Evolutionary conservation across 768 basidiomycete genomes (phyloP).

Genomic region (Coprinopsis marcescibilis): DNA sequence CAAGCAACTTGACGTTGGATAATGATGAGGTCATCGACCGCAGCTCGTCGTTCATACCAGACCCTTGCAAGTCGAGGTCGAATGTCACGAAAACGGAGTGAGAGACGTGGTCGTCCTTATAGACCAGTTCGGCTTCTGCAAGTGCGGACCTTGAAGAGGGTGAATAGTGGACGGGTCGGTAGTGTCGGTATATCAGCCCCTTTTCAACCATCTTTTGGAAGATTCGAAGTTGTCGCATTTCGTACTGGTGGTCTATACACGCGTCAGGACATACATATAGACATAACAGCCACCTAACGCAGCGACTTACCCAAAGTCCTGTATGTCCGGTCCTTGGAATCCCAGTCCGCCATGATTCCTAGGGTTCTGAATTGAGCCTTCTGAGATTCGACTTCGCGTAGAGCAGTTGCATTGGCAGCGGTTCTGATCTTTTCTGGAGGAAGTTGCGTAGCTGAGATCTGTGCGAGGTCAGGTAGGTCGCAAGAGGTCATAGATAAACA

Average conservation of each 20-base stretch:
- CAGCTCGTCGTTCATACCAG: constrained; percentile 19
- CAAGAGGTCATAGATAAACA: not conserved
- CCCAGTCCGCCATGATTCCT: constrained; percentile 93
- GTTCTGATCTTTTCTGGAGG: constrained; percentile 53
- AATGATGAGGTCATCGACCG: constrained; percentile 25
- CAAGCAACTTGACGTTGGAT: constrained; percentile 49
- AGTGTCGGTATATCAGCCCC: constrained; percentile 79
- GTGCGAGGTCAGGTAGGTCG: constrained; percentile 34
- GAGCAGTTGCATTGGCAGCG: constrained; percentile 68
- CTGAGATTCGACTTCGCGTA: constrained; percentile 69
- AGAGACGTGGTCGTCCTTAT: constrained; percentile 84
- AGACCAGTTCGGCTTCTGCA: constrained; percentile 90
- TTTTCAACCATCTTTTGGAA: constrained; percentile 87
- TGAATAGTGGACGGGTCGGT: constrained; percentile 91
- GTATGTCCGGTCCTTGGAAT: constrained; percentile 57
- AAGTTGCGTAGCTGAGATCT: constrained; percentile 48
- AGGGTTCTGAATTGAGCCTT: constrained; percentile 73
- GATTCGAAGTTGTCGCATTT: constrained; percentile 79
- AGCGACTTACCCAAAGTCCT: constrained; percentile 68
- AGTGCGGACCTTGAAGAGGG: constrained; percentile 92
- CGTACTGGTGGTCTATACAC: constrained; percentile 71
- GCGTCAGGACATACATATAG: not conserved
- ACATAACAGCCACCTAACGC: not conserved
- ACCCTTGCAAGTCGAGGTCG: constrained; percentile 38
- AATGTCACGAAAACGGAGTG: constrained; percentile 85